These are phyloP conservation scores for Nicotiana paniculata DNA, from an alignment of 257 asterid genomes.

Conservation along the genomic window DNA sequence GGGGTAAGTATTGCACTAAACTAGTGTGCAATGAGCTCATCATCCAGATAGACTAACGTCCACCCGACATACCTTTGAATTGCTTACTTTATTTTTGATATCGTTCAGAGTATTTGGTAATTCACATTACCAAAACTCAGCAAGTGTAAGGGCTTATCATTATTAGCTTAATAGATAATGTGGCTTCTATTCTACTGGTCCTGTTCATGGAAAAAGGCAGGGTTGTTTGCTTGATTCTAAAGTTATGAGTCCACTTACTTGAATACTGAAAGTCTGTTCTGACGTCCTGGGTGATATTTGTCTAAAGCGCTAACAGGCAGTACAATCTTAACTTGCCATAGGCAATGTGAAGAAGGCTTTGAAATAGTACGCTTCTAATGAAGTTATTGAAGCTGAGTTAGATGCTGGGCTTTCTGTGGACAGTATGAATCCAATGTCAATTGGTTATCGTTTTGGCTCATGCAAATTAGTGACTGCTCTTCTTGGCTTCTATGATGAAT, in stretches of 20 bases:
- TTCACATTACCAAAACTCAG: not conserved
- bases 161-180: not conserved
- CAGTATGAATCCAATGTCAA: not conserved
- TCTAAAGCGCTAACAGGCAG: not conserved
- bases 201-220: not conserved
- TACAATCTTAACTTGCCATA: not conserved
- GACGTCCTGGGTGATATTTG: not conserved
- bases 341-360: not conserved
- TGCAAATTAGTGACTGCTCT: not conserved
- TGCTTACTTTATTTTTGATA: not conserved
- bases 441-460: not conserved
- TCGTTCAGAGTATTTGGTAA: not conserved
- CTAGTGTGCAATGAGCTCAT: not conserved
- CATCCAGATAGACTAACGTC: not conserved
- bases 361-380: not conserved
- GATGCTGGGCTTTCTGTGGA: not conserved
- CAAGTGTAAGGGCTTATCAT: not conserved
- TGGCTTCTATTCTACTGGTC: not conserved
- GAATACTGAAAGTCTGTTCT: not conserved
- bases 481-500: not conserved
- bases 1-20: conserved; percentile 29
- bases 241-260: not conserved
- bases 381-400: not conserved
- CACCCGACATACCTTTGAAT: not conserved
- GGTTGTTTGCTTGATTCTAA: not conserved